Percentiles rank a stretch among this genome's conserved stretches.
Conservation (phyloP, 169 alveolate species). For the Perkinsus marinus region DNA sequence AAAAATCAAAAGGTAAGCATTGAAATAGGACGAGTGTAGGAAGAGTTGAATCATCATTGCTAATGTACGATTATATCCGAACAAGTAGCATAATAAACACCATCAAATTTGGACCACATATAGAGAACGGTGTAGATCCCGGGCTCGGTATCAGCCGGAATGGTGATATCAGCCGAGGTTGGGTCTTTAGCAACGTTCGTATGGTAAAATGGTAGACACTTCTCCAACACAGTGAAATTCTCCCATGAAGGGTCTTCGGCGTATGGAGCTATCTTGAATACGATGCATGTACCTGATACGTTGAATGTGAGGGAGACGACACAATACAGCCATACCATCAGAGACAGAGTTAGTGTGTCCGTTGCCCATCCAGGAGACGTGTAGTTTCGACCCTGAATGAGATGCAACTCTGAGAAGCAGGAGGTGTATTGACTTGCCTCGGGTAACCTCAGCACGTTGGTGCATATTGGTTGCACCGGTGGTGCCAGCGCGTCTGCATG, state of each 20-base stretch:
- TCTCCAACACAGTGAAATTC: not conserved
- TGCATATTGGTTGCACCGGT: not conserved
- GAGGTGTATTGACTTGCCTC: not conserved
- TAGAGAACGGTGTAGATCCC: not conserved
- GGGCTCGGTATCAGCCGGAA: not conserved
- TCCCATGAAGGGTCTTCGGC: not conserved
- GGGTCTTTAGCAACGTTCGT: not conserved
- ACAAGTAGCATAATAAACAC: not conserved
- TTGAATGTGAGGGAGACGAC: too few species aligned
- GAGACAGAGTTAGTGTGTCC: not conserved
- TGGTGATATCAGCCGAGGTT: not conserved
- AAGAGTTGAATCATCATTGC: too few species aligned
- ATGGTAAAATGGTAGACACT: not conserved
- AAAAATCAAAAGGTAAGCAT: too few species aligned
- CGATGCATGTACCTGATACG: not conserved
- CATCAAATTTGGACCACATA: not conserved
- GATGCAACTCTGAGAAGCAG: not conserved
- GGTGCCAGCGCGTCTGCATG: not conserved
- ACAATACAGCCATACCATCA: not conserved
- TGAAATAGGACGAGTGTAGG: too few species aligned
- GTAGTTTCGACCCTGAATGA: not conserved
- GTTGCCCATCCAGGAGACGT: not conserved
- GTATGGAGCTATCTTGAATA: not conserved
- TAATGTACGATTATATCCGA: not conserved
- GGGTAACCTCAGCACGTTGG: not conserved